Conservation (phyloP, 371 early-diverging fungal genomes). For the Syncephalastrum monosporum region DNA sequence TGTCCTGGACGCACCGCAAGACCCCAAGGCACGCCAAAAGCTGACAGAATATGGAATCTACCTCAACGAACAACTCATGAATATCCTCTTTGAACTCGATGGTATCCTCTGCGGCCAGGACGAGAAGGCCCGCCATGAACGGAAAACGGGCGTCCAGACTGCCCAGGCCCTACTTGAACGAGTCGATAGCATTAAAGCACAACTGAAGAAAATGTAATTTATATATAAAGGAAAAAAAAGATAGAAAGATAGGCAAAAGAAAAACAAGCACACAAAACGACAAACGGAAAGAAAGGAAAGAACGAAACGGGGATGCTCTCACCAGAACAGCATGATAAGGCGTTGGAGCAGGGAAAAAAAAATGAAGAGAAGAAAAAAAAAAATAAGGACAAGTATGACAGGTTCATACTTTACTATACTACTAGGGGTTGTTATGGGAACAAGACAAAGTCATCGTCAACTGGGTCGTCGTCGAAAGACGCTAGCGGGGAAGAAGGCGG, state of each 20-base stretch:
- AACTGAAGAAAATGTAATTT: conserved; percentile 2
- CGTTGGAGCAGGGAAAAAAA: not conserved
- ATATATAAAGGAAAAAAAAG: conserved; percentile 7
- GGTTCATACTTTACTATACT: too few relatives aligned
- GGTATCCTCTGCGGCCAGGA: conserved; percentile 12
- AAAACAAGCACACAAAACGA: conserved; percentile 3
- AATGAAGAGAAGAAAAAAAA: conserved; percentile 3
- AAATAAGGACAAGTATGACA: not conserved
- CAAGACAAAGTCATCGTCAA: conserved; percentile 15
- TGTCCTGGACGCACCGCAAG: conserved; percentile 9
- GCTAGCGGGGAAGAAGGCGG: conserved; percentile 8
- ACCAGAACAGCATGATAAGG: not conserved
- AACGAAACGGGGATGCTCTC: not conserved
- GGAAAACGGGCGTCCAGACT: conserved; percentile 18
- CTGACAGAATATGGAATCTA: conserved; percentile 19
- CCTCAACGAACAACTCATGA: conserved; percentile 23
- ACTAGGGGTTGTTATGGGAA: conserved; percentile 7
- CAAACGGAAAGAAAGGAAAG: not conserved
- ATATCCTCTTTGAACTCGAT: conserved; percentile 24
- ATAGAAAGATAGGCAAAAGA: conserved; percentile 2
- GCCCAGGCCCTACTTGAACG: conserved; percentile 17
- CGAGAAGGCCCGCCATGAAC: conserved; percentile 19
- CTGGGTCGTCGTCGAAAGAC: conserved; percentile 3
- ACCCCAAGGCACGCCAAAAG: conserved; percentile 17
- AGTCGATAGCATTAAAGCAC: conserved; percentile 23